These are phyloP conservation scores for Neonectria coccinea DNA, from an alignment of 2,329 filamentous ascomycete species.

Conservation along the genomic window DNA sequence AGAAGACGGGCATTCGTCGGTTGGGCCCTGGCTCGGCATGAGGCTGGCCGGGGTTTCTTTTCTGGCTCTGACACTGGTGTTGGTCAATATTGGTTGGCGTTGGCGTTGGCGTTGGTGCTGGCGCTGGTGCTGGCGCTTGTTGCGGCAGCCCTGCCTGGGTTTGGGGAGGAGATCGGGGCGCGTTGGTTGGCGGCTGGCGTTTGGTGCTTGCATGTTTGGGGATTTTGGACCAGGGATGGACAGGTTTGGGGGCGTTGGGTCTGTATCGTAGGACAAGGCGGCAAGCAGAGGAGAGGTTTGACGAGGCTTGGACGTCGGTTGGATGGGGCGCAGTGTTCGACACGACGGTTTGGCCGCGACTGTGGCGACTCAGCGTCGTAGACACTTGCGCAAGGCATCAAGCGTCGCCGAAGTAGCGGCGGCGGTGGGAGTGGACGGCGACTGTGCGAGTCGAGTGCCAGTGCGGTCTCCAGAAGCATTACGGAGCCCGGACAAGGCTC, in stretches of 20 bases:
- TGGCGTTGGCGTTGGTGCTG: conserved; percentile 16
- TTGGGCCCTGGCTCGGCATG: conserved; percentile 9
- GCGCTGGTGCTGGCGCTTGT: conserved; percentile 20
- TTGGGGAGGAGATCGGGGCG: conserved; percentile 9
- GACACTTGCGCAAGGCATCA: conserved; percentile 11
- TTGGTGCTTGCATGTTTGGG: not conserved
- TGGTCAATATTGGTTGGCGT: conserved; percentile 9
- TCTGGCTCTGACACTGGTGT: conserved; percentile 4
- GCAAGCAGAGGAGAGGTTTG: not conserved
- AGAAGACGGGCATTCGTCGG: conserved; percentile 6
- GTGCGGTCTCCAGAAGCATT: not conserved
- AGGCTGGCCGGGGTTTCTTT: conserved; percentile 21
- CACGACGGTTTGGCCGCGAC: conserved; percentile 10
- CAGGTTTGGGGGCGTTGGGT: not conserved
- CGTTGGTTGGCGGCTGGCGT: conserved; percentile 22
- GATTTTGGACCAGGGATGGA: not conserved
- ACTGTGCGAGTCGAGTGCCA: conserved; percentile 1
- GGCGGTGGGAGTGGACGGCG: not conserved
- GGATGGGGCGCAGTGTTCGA: not conserved
- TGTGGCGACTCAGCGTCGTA: conserved; percentile 22
- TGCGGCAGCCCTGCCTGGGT: conserved; percentile 16
- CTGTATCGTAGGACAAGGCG: not conserved
- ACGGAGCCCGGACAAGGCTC: not conserved
- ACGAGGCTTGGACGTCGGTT: conserved; percentile 2
- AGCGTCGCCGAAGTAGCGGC: conserved; percentile 12